These are phyloP conservation scores for Acanthamoeba triangularis DNA, from an alignment of 208 protist genomes.

Conservation along the genomic window DNA sequence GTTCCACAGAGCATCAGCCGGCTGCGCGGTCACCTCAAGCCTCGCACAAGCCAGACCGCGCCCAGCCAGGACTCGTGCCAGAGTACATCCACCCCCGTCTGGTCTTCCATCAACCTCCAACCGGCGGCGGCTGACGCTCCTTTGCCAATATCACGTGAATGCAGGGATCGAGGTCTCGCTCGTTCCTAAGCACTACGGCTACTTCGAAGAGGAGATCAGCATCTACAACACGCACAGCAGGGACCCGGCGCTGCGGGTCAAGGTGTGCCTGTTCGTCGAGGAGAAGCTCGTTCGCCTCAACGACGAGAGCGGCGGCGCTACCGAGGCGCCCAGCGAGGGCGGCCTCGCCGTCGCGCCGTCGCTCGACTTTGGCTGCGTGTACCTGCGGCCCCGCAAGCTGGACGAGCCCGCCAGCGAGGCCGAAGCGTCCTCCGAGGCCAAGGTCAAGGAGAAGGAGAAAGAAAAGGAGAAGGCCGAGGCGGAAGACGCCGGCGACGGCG, in stretches of 20 bases:
- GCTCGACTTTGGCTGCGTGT: slow-evolving; percentile 37
- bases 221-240: slow-evolving; percentile 77
- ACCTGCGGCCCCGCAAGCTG: neutral
- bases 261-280: slow-evolving; percentile 58
- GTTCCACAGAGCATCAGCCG: neutral
- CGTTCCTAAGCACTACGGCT: slow-evolving; percentile 72
- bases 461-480: neutral
- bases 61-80: slow-evolving; percentile 8
- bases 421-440: neutral
- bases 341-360: neutral
- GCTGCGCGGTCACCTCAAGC: slow-evolving; percentile 40
- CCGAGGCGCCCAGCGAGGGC: neutral
- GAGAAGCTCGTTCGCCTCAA: neutral
- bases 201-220: slow-evolving; percentile 81
- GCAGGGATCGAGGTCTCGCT: slow-evolving; percentile 29
- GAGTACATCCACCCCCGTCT: neutral
- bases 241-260: slow-evolving; percentile 48
- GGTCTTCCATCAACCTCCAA: neutral
- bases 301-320: neutral
- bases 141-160: neutral
- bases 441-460: neutral
- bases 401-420: neutral
- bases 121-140: neutral
- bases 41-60: neutral
- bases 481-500: neutral